Evolutionary conservation across 805 yeast genomes (phyloP).

Genomic region (Clavispora fructus): DNA sequence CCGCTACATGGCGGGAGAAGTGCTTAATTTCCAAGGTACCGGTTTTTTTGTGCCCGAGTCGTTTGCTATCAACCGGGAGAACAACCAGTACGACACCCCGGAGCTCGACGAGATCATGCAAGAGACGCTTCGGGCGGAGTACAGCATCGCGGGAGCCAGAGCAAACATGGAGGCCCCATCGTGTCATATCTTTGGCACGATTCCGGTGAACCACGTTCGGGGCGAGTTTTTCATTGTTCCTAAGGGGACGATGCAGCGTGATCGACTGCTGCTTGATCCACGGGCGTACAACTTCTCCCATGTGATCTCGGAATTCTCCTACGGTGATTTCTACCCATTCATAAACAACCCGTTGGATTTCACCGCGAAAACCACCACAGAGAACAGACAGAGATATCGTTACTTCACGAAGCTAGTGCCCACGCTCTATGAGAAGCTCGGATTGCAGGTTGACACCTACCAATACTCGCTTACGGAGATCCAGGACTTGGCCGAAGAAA

Average conservation of each 20-base stretch:
- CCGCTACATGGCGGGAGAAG: constrained; percentile 69
- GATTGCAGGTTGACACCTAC: constrained; percentile 69
- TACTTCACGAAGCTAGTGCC: constrained; percentile 82
- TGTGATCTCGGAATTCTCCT: constrained; percentile 79
- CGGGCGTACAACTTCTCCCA: constrained; percentile 75
- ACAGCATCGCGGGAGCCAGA: constrained; percentile 39
- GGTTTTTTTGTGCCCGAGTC: constrained; percentile 49
- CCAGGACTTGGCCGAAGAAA: constrained; percentile 21
- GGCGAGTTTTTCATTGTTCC: constrained; percentile 87
- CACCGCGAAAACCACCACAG: constrained; percentile 54
- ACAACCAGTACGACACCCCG: constrained; percentile 48
- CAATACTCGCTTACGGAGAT: constrained; percentile 73
- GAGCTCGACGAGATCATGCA: constrained; percentile 62
- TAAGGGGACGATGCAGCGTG: constrained; percentile 60
- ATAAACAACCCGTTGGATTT: constrained; percentile 83
- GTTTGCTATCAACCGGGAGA: constrained; percentile 42
- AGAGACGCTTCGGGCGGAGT: constrained; percentile 64
- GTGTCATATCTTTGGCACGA: constrained; percentile 79
- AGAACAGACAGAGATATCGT: constrained; percentile 46
- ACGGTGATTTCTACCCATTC: constrained; percentile 85
- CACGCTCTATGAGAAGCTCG: constrained; percentile 66
- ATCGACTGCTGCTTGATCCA: constrained; percentile 40
- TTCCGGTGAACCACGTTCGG: constrained; percentile 78
- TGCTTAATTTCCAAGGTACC: constrained; percentile 65
- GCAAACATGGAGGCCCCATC: constrained; percentile 58